Evolutionary conservation across 2,329 filamentous ascomycete genomes (phyloP).

Genomic region (Penicillium decumbens): DNA sequence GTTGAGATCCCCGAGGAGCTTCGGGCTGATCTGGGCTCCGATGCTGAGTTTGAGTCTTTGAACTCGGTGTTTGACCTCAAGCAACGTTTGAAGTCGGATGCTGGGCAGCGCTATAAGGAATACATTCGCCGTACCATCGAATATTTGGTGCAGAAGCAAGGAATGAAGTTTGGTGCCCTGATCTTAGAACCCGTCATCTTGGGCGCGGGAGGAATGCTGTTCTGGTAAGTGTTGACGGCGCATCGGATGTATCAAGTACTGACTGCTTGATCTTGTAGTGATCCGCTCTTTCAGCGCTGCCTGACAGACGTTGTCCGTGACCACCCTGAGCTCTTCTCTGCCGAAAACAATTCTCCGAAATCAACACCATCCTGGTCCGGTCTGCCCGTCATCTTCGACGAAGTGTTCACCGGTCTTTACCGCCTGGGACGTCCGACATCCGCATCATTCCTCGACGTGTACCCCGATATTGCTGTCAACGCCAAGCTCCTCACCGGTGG

Average conservation of each 20-base stretch:
- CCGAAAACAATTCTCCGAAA: conserved; percentile 11
- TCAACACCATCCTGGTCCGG: conserved; percentile 57
- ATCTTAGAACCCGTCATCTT: conserved; percentile 77
- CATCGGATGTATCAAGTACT: background rate
- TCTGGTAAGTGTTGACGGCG: conserved; percentile 54
- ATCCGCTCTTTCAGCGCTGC: conserved; percentile 73
- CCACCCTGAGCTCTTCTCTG: conserved; percentile 53
- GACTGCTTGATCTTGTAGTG: conserved; percentile 47
- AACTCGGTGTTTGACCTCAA: conserved; percentile 58
- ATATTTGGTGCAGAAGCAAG: conserved; percentile 50
- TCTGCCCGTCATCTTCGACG: conserved; percentile 75
- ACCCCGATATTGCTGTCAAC: conserved; percentile 73
- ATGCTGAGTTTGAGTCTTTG: conserved; percentile 47
- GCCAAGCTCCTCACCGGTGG: conserved; percentile 82
- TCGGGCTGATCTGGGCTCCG: conserved; percentile 44
- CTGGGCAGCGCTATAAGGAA: conserved; percentile 52
- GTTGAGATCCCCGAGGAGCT: conserved; percentile 55
- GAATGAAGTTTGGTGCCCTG: conserved; percentile 67
- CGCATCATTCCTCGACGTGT: conserved; percentile 62
- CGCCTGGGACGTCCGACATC: conserved; percentile 70
- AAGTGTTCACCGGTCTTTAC: conserved; percentile 82
- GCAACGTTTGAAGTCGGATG: conserved; percentile 43
- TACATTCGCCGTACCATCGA: conserved; percentile 57
- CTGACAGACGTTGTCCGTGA: conserved; percentile 64
- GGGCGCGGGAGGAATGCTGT: conserved; percentile 77